Evolutionary conservation across 257 asterid genomes (phyloP), one percentile per base, ranked within the genome.

Genomic region (Sherardia arvensis): DNA sequence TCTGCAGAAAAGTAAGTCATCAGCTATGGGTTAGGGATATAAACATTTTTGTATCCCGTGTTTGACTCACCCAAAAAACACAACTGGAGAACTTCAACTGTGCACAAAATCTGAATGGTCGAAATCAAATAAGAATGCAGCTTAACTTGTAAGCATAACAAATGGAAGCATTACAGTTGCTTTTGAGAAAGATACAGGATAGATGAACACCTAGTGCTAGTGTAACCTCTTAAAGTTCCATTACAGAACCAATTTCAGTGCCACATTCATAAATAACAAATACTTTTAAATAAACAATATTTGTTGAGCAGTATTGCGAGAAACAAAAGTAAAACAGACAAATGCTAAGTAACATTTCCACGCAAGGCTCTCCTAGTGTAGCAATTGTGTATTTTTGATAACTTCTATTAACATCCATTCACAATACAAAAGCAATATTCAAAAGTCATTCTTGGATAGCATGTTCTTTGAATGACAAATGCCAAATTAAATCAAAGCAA

Each of bases 1-100:
- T 91, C 98, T 91, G 86, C 68, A 65, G 47, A 70, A 59, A 67
- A 43, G 51, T 59, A 15, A 78, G 33, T 73, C 1, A 38, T 67
- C 66, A 74, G 28, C 67, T 48, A 54, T 73, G 65, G 26, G 34
- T 14, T 61, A 61, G 12, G 11, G 47, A 15, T 48, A 64, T 18
- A 62, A 15, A 27, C 30, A 28, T 33, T 20, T 48, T 20, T 32
- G 8, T 32, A 64, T 21, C 22, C 51, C 21, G 15, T 33, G 22
- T 57, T 45, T 26, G 29, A 63, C 53, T 47, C 14, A 11, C 15
- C 58, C 15, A 17, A 64, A 18, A 64, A 47, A 18, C 7, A 22
- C 15, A 40, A 5, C 7, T 21, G 28, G 22, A 38, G 17, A 27
- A 45, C 67, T 7, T 27, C 53, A 63, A 21, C 45, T 0, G 38